Evolutionary conservation across 139 green algal genomes (phyloP).

Genomic region (Picochlorum sp.): DNA sequence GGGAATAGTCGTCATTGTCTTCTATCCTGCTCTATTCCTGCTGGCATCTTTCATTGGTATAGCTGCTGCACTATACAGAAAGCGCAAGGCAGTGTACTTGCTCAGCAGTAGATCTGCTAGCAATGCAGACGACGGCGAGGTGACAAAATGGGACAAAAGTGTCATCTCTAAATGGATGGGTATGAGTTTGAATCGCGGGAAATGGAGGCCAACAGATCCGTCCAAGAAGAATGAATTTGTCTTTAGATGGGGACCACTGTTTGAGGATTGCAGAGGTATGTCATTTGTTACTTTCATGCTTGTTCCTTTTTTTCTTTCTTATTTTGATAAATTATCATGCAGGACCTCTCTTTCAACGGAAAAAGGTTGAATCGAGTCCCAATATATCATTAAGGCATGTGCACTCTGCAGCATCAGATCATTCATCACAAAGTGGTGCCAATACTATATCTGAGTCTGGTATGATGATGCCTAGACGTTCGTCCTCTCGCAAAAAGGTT

Average conservation of each 20-base stretch:
- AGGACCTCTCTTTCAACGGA: constrained; percentile 6
- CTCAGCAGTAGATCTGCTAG: neutral
- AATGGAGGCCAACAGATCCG: constrained; percentile 7
- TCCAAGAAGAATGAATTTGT: constrained; percentile 11
- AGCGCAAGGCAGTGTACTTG: constrained; percentile 11
- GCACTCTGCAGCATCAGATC: constrained; percentile 7
- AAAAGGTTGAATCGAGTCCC: neutral
- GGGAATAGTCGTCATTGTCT: constrained; percentile 7
- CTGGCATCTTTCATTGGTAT: neutral
- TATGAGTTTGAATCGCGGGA: constrained; percentile 14
- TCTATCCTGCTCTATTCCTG: constrained; percentile 8
- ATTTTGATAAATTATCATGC: constrained; percentile 3
- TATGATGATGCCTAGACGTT: neutral
- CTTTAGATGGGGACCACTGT: constrained; percentile 12
- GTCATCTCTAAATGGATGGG: constrained; percentile 11
- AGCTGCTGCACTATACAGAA: constrained; percentile 1
- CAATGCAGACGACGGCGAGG: neutral
- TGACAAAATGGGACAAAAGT: constrained; percentile 6
- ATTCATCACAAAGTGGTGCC: neutral
- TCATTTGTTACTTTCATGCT: neutral
- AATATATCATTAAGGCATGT: constrained; percentile 3
- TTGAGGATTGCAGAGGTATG: constrained; percentile 16
- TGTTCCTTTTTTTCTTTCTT: neutral
- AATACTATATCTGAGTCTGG: neutral
- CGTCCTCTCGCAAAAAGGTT: constrained; percentile 6